Conservation (phyloP, 2,329 filamentous ascomycete species). For the Trichoderma asperellum region DNA sequence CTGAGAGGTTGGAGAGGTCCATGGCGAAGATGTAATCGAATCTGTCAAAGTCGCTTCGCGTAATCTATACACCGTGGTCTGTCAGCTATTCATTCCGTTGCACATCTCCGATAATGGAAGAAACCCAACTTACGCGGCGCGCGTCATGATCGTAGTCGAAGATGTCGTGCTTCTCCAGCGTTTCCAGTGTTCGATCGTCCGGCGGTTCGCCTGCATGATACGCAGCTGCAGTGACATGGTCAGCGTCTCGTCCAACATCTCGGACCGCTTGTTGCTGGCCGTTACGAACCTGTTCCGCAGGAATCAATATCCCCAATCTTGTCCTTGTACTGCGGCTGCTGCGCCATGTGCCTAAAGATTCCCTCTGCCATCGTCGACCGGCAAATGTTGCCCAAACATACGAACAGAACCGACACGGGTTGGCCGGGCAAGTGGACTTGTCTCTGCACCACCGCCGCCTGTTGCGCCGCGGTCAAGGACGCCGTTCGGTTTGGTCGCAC, state of each 20-base stretch:
- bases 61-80: conserved; percentile 46
- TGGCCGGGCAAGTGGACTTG: conserved; percentile 42
- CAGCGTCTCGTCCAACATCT: conserved; percentile 1
- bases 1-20: conserved; percentile 79
- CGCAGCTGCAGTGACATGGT: conserved; percentile 55
- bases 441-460: conserved; percentile 12
- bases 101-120: too few species aligned
- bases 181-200: conserved; percentile 82
- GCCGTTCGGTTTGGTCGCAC: conserved; percentile 21
- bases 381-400: conserved; percentile 97
- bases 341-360: conserved; percentile 75
- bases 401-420: conserved; percentile 78
- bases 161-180: conserved; percentile 74
- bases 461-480: conserved; percentile 4
- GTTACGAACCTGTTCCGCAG: conserved; percentile 71
- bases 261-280: background rate
- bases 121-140: conserved; percentile 62
- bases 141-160: conserved; percentile 76
- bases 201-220: conserved; percentile 81
- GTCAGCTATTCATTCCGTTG: conserved; percentile 5
- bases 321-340: conserved; percentile 61
- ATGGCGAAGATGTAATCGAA: conserved; percentile 97
- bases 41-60: conserved; percentile 71
- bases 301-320: conserved; percentile 76
- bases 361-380: conserved; percentile 94